Conservation (phyloP, 495 filamentous ascomycete genomes). For the Penicillium pulvis region DNA sequence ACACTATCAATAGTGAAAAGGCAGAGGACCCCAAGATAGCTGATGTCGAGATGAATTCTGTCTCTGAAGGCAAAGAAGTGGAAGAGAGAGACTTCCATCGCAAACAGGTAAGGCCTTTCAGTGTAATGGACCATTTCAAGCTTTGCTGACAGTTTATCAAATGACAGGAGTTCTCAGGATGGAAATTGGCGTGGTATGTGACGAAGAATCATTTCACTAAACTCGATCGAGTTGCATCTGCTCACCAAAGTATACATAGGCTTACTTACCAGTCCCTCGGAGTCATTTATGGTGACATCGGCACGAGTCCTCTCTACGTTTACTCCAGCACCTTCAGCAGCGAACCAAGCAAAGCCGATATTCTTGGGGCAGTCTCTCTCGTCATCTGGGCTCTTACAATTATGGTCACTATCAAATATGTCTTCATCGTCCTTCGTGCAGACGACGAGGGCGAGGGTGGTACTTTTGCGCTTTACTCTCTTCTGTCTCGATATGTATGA, state of each 20-base stretch:
- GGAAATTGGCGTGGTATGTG: constrained; percentile 1
- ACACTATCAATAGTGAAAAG: neutral
- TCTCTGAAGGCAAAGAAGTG: neutral
- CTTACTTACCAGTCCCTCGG: constrained; percentile 70
- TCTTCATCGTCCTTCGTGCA: constrained; percentile 65
- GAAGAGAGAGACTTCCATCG: neutral
- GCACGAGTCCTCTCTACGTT: constrained; percentile 72
- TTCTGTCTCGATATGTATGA: constrained; percentile 67
- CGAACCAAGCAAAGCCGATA: constrained; percentile 57
- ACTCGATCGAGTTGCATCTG: neutral
- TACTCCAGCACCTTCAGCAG: constrained; percentile 67
- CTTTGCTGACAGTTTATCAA: neutral
- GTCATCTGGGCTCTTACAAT: constrained; percentile 75
- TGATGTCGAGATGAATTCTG: neutral
- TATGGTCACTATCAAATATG: constrained; percentile 73
- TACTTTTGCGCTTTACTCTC: constrained; percentile 69
- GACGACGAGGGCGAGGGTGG: constrained; percentile 79
- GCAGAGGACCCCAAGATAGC: neutral
- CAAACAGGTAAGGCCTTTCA: neutral
- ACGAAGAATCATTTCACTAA: neutral
- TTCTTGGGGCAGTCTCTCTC: constrained; percentile 69
- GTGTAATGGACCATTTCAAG: neutral
- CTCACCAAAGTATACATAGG: constrained; percentile 13
- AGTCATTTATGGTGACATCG: constrained; percentile 75
- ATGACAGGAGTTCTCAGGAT: neutral